phyloP scores from a whole-genome alignment of 306 rosid species.

The Abrus precatorius region DNA sequence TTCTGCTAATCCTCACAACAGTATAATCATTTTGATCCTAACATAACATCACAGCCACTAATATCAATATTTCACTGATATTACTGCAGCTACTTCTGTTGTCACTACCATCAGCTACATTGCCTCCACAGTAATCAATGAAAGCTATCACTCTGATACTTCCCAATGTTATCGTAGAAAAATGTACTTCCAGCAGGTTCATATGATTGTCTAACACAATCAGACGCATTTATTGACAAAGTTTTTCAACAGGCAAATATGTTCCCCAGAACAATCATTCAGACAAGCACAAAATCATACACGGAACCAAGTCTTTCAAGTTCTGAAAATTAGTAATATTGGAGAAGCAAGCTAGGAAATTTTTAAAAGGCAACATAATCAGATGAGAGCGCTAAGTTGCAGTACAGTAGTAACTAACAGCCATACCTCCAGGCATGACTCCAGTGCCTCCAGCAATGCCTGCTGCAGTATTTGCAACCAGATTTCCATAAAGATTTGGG shows the following conservation, averaged over 20 bases:
- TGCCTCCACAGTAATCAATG: not conserved
- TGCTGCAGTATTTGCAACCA: conserved; percentile 97
- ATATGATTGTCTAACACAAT: conserved; percentile 12
- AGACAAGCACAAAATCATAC: not conserved
- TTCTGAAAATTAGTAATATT: conserved; percentile 18
- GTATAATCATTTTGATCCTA: conserved; percentile 16
- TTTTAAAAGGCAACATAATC: conserved; percentile 21
- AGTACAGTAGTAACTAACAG: conserved; percentile 12
- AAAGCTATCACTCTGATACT: not conserved
- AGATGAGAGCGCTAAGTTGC: conserved; percentile 30
- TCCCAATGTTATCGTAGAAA: conserved; percentile 9
- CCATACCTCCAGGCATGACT: conserved; percentile 97
- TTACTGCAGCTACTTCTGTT: conserved; percentile 5
- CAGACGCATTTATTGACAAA: not conserved
- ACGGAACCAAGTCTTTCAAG: conserved; percentile 13
- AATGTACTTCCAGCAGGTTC: not conserved
- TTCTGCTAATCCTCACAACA: not conserved
- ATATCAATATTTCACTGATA: not conserved
- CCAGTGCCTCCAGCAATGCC: conserved; percentile 99
- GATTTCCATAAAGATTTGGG: conserved; percentile 96
- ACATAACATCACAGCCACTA: conserved; percentile 6
- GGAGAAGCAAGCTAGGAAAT: not conserved
- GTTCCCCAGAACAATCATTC: conserved; percentile 20
- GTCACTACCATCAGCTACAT: conserved; percentile 10
- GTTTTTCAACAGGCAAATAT: not conserved